Evolutionary conservation across 495 filamentous ascomycete genomes (phyloP).

Genomic region (Lindgomyces ingoldianus): DNA sequence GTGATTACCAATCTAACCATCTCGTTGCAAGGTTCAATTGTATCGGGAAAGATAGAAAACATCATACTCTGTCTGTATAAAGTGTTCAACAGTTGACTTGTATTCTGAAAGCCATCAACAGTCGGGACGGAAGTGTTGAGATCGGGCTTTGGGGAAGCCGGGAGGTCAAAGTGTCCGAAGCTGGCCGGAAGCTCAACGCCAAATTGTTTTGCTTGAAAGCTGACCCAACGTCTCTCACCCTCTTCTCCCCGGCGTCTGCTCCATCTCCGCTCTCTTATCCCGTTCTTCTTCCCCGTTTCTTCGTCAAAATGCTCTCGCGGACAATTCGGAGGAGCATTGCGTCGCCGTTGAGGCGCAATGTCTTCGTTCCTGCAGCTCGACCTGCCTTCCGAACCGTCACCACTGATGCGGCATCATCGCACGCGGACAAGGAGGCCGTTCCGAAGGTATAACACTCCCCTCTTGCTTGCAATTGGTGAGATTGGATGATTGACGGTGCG

Average conservation of each 20-base stretch:
- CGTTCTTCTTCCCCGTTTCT: neutral
- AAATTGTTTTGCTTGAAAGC: constrained; percentile 14
- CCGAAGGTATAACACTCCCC: constrained; percentile 56
- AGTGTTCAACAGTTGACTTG: too few relatives aligned
- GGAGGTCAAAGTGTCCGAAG: constrained; percentile 12
- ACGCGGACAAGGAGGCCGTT: constrained; percentile 81
- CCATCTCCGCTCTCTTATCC: constrained; percentile 19
- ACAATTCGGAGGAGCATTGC: constrained; percentile 44
- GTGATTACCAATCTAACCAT: neutral
- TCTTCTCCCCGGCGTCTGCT: constrained; percentile 1
- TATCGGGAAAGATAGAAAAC: neutral
- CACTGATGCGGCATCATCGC: constrained; percentile 87
- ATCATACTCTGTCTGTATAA: too few relatives aligned
- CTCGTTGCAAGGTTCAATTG: neutral
- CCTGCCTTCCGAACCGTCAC: constrained; percentile 68
- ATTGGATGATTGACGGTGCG: constrained; percentile 14
- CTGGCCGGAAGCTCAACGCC: constrained; percentile 23
- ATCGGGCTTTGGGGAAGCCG: constrained; percentile 7
- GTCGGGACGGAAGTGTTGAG: constrained; percentile 1
- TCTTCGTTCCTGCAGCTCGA: constrained; percentile 58
- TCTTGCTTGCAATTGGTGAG: neutral
- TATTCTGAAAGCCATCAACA: too few relatives aligned
- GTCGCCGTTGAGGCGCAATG: constrained; percentile 57
- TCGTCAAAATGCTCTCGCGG: constrained; percentile 42
- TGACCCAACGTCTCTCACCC: constrained; percentile 9